These are phyloP conservation scores for Naganishia vaughanmartiniae DNA, from an alignment of 768 basidiomycete genomes.

Conservation along the genomic window DNA sequence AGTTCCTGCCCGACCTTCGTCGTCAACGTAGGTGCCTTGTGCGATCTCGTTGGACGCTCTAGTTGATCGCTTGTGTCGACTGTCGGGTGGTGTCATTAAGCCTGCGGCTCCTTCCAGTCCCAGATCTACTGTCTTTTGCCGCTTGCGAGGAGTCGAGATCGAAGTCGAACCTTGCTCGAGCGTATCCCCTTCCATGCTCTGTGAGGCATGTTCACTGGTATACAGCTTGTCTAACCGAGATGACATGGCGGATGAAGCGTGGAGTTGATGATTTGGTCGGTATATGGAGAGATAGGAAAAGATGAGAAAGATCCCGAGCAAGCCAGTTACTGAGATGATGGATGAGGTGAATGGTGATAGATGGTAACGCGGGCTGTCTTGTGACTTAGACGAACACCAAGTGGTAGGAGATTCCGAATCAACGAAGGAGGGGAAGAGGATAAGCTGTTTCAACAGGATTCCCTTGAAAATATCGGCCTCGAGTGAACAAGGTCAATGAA, in stretches of 20 bases:
- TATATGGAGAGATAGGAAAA: not conserved
- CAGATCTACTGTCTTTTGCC: conserved; percentile 15
- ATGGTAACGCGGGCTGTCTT: conserved; percentile 12
- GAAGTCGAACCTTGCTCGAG: not conserved
- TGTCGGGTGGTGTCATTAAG: conserved; percentile 23
- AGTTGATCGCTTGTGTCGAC: conserved; percentile 15
- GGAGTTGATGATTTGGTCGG: not conserved
- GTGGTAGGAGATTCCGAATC: not conserved
- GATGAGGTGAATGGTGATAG: not conserved
- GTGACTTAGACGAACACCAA: conserved; percentile 14
- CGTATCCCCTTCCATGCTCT: not conserved
- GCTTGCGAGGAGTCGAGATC: conserved; percentile 6
- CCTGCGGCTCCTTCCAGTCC: not conserved
- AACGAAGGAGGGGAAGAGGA: not conserved
- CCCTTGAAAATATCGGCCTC: too few relatives aligned
- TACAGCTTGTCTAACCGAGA: not conserved
- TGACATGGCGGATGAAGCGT: not conserved
- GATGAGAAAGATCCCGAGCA: not conserved
- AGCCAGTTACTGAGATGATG: not conserved
- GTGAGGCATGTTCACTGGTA: not conserved
- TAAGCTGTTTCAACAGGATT: too few relatives aligned
- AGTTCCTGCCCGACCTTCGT: conserved; percentile 11
- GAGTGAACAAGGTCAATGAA: conserved; percentile 1
- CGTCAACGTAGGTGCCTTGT: too few relatives aligned
- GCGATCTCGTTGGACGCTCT: not conserved